Base-by-base conservation (phyloP, 1,139 yeast genomes). In the Ogataea hybrid region DNA sequence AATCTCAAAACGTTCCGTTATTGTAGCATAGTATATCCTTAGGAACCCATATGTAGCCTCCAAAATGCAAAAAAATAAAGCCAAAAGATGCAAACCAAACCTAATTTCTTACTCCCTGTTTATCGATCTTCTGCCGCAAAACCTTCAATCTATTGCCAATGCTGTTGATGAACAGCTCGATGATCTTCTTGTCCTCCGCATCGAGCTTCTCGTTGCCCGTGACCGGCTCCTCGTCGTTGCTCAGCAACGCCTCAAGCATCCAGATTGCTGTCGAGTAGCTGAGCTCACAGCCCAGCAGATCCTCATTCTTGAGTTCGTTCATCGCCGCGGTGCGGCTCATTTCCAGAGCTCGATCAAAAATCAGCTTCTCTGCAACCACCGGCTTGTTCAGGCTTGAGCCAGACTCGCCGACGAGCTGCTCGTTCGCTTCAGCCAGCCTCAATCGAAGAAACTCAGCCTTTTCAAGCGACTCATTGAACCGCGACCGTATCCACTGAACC, bases 301-400 rank as follows among this genome's bases (percentile, higher is more conserved):
- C 90, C 46, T 81, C 87, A 34, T 85, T 84, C 21, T 79, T 79
- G 53, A 88, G 70, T 63, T 92, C 98, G 58, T 83, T 81, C 40
- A 84, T 84, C 0, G 97, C 97, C 0, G 97, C 96, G 44, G 80
- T 80, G 53, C 95, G 77, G 2, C 96, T 85, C 71, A 90, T 86
- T 56, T 92, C 97, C 56, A 90, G 72, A 1, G 97, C 97, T 33
- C 97, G 74, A 54, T 90, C 97, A 65, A 89, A 90, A 21, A 92
- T 79, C 50, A 92, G 71, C 59, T 84, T 84, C 61, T 90, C 97
- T 2, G 95, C 89, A 40, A 84, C 73, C 9, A 56, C 50, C 4
- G 53, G 49, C 35, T 41, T 35, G 11, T 42, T 29, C 6, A 38
- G 16, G 6, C 39, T 28, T 6, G 40, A 28, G n/a, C 41, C 36